Conservation (phyloP, 2,329 filamentous ascomycete genomes). For the Trichoderma endophyticum region DNA sequence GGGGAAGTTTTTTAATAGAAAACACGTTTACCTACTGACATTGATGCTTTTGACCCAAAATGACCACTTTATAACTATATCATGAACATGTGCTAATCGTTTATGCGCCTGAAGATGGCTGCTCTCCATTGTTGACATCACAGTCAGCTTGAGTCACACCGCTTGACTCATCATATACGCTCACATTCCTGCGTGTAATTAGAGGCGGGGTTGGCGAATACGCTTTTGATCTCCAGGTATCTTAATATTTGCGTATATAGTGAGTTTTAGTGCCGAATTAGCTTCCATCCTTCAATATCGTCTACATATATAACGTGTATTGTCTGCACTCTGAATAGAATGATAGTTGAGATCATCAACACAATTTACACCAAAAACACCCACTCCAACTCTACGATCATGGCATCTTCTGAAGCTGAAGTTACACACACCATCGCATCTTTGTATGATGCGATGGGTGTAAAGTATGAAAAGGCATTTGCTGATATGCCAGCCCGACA, state of each 20-base stretch:
- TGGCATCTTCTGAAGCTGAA: background rate
- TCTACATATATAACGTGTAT: background rate
- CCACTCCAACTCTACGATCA: background rate
- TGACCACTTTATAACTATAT: background rate
- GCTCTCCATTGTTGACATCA: background rate
- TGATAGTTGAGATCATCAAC: background rate
- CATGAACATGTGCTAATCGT: background rate
- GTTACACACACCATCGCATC: background rate
- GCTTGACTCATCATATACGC: background rate
- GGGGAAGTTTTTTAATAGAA: background rate
- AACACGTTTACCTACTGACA: background rate
- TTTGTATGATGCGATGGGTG: background rate
- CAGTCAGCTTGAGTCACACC: background rate
- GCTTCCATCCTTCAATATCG: background rate
- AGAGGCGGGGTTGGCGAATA: background rate
- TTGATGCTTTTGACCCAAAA: fast-evolving
- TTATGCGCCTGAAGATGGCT: background rate
- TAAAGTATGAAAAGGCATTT: background rate
- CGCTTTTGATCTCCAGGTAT: background rate
- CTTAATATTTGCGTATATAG: background rate
- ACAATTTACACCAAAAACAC: background rate
- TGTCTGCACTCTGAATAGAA: background rate
- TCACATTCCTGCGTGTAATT: background rate
- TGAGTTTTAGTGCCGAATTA: background rate
- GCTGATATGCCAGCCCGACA: background rate